Evolutionary conservation across 192 early-diverging fungal species (phyloP).

Genomic region (Linnemannia hyalina): DNA sequence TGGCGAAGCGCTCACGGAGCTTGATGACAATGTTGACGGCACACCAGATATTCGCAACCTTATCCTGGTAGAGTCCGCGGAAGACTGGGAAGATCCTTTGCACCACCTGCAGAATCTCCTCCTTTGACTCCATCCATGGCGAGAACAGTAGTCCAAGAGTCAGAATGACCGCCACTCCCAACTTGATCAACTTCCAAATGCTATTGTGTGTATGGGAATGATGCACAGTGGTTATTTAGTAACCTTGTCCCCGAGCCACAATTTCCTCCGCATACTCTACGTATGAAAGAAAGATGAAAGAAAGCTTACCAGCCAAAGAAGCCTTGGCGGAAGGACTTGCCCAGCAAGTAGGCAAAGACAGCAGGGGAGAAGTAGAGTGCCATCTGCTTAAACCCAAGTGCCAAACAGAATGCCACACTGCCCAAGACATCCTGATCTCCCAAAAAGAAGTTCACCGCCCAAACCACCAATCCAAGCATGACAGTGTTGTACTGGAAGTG

Average conservation of each 20-base stretch:
- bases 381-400: conserved; percentile 97
- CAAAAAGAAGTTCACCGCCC: conserved; percentile 78
- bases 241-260: not conserved
- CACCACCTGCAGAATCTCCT: conserved; percentile 81
- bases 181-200: conserved; percentile 64
- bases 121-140: conserved; percentile 76
- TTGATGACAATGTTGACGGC: conserved; percentile 89
- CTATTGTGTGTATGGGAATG: not conserved
- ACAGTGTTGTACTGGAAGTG: conserved; percentile 98
- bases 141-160: conserved; percentile 77
- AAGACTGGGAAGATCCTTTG: conserved; percentile 91
- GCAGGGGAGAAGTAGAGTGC: conserved; percentile 93
- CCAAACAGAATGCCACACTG: conserved; percentile 84
- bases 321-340: conserved; percentile 70
- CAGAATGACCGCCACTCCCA: conserved; percentile 79
- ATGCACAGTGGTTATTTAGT: not conserved
- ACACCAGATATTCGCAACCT: conserved; percentile 99
- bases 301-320: conserved; percentile 56
- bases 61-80: conserved; percentile 97
- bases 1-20: conserved; percentile 74
- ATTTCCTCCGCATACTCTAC: not conserved
- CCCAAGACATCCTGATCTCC: conserved; percentile 75
- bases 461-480: conserved; percentile 94
- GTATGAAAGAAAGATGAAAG: not conserved
- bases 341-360: conserved; percentile 91